Conservation (phyloP, 2,329 filamentous ascomycete genomes). For the Ustulina deusta region DNA sequence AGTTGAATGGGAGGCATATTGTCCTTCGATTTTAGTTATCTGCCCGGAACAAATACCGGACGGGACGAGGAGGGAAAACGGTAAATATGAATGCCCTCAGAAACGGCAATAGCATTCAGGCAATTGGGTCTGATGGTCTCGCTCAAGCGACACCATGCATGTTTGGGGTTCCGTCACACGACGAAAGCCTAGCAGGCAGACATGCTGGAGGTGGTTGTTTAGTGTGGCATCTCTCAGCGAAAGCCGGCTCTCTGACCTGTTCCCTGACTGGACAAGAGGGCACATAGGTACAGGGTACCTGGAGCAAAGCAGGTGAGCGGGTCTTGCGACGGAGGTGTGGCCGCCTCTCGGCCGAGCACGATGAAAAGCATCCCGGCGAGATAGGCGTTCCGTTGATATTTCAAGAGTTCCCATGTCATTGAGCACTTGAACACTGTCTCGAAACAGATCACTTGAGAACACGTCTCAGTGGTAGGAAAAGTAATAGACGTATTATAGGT, state of each 20-base stretch:
- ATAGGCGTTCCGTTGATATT: slow-evolving; percentile 7
- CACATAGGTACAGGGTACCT: slow-evolving; percentile 5
- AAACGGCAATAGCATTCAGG: slow-evolving; percentile 6
- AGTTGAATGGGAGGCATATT: background rate
- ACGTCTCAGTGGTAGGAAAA: background rate
- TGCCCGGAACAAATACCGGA: background rate
- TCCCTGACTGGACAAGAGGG: slow-evolving; percentile 23
- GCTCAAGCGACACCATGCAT: slow-evolving; percentile 10
- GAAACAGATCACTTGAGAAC: background rate
- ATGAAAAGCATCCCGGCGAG: background rate
- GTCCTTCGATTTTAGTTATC: slow-evolving; percentile 12
- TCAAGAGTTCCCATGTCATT: background rate
- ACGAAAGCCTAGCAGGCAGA: slow-evolving; percentile 32
- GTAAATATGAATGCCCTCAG: slow-evolving; percentile 2
- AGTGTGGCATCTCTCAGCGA: slow-evolving; percentile 18
- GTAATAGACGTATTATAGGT: background rate
- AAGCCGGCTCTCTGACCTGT: slow-evolving; percentile 19
- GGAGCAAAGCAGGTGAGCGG: slow-evolving; percentile 36
- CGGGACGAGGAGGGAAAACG: slow-evolving; percentile 7
- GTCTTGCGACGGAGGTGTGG: slow-evolving; percentile 29
- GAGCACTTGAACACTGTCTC: slow-evolving; percentile 14
- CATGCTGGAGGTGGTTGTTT: slow-evolving; percentile 15
- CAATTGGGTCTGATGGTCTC: slow-evolving; percentile 7
- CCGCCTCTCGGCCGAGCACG: slow-evolving; percentile 7
- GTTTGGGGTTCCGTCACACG: slow-evolving; percentile 28